These are phyloP conservation scores for Candolleomyces aberdarensis DNA, from an alignment of 768 basidiomycete genomes.

Conservation along the genomic window DNA sequence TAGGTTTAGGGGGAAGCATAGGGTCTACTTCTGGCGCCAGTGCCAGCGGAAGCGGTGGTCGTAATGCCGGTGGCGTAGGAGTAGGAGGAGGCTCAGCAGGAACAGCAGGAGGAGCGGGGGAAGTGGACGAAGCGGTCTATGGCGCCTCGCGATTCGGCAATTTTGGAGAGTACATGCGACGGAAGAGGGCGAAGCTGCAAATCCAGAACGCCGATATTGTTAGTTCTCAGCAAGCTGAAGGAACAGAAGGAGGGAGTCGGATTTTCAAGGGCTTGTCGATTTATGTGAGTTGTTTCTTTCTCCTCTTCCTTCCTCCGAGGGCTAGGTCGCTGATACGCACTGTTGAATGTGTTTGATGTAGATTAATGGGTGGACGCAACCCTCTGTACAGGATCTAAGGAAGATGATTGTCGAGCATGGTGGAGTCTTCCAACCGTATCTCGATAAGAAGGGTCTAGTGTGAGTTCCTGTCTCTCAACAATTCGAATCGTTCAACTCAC, in stretches of 20 bases:
- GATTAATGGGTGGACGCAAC: conserved; percentile 90
- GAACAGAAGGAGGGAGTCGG: conserved; percentile 26
- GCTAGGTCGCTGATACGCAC: no score
- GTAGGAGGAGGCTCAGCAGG: background rate
- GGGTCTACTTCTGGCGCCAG: no score
- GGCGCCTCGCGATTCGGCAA: conserved; percentile 79
- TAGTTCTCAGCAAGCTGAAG: conserved; percentile 4
- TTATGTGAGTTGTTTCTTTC: conserved; percentile 56
- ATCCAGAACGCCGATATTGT: conserved; percentile 60
- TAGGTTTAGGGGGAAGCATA: no score
- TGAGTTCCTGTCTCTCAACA: conserved; percentile 32
- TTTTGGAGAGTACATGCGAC: conserved; percentile 84
- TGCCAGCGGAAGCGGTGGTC: no score
- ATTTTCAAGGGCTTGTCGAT: conserved; percentile 77
- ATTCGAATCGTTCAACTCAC: background rate
- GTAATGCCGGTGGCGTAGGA: no score
- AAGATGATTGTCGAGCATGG: conserved; percentile 80
- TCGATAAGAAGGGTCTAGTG: conserved; percentile 75
- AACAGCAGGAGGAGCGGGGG: conserved; percentile 7
- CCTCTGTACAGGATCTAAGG: conserved; percentile 82
- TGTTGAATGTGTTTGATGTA: no score
- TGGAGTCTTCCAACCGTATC: conserved; percentile 79
- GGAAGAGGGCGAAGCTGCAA: conserved; percentile 89
- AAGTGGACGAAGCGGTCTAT: conserved; percentile 51
- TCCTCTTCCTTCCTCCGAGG: no score